These are phyloP conservation scores for Hypoxylon lienhwacheense DNA, from an alignment of 495 filamentous ascomycete species.

Conservation along the genomic window DNA sequence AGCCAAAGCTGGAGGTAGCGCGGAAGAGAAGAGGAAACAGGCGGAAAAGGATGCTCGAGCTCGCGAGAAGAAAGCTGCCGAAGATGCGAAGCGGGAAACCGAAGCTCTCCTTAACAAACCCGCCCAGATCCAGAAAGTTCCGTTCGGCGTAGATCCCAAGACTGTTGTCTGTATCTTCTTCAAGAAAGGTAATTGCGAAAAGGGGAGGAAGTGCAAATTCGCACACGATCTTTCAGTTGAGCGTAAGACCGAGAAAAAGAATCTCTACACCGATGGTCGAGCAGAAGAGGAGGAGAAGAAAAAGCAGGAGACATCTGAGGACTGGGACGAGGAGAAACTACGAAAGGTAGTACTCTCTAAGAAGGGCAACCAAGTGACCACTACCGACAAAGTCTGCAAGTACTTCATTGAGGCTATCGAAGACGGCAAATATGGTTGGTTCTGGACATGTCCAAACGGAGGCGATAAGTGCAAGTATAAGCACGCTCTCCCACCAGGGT, in stretches of 20 bases:
- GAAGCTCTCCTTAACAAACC: slow-evolving; percentile 88
- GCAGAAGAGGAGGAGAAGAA: slow-evolving; percentile 75
- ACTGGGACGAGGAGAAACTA: slow-evolving; percentile 98
- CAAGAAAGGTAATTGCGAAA: slow-evolving; percentile 97
- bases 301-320: slow-evolving; percentile 88
- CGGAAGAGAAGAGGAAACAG: slow-evolving; percentile 84
- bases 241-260: slow-evolving; percentile 88
- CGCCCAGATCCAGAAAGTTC: slow-evolving; percentile 91
- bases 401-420: slow-evolving; percentile 98
- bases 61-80: slow-evolving; percentile 79
- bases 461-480: slow-evolving; percentile 98
- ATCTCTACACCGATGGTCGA: slow-evolving; percentile 85
- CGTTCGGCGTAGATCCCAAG: slow-evolving; percentile 97
- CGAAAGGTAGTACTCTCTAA: slow-evolving; percentile 88
- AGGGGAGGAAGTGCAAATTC: slow-evolving; percentile 97
- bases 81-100: slow-evolving; percentile 76
- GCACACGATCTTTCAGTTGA: slow-evolving; percentile 87
- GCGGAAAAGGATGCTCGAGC: slow-evolving; percentile 85
- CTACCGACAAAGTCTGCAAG: slow-evolving; percentile 99
- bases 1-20: slow-evolving; percentile 67
- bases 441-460: slow-evolving; percentile 96
- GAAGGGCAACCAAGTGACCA: slow-evolving; percentile 94
- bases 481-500: slow-evolving; percentile 92
- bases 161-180: slow-evolving; percentile 95
- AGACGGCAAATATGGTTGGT: slow-evolving; percentile 98